Evolutionary conservation across 2,329 filamentous ascomycete species (phyloP), one percentile per base, ranked within the genome.

Genomic region (Fusarium chuoi): DNA sequence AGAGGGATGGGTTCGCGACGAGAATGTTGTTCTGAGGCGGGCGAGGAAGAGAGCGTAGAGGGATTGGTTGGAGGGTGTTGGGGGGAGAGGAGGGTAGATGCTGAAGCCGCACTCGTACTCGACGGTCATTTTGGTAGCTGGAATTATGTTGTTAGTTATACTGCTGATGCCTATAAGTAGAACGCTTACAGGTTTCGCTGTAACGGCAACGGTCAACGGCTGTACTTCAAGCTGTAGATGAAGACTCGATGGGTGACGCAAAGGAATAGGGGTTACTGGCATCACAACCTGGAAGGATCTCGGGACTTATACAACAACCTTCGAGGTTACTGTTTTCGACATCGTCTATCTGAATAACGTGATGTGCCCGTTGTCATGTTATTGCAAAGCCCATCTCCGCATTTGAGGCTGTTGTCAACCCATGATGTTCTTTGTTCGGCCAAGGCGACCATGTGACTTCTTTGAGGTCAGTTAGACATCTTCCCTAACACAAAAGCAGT

Each of bases 61-160:
- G 12, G 36, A 33, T 24, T 54, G 51, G 38, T 42, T 58, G n/a
- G 48, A 20, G 7, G 24, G 24, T 9, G 30, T 49, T 44, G 18
- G 38, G 9, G 54, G 35, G 5, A 66, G 49, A 4, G 49, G 18
- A 6, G 60, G 64, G 30, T 48, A 51, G 26, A 66, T 9, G 30
- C 61, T 66, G 49, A 66, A 58, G 9, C 49, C 64, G 30, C 60
- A 65, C 2, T 66, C 38, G 18, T 18, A 66, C 30, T 44, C 42
- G 18, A 24, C 42, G 0, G n/a, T 3, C 41, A 57, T 66, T 20
- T 33, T 42, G 26, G 6, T 1, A n/a, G 26, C 3, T 2, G 4
- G 6, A 0, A 7, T 26, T 15, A 5, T 12, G 20, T 7, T 58
- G 28, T 48, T 35, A 48, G 35, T 28, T 24, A 9, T 17, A 11